Conservation (phyloP, 75 land plant genomes). For the Adiantum capillusveneris region DNA sequence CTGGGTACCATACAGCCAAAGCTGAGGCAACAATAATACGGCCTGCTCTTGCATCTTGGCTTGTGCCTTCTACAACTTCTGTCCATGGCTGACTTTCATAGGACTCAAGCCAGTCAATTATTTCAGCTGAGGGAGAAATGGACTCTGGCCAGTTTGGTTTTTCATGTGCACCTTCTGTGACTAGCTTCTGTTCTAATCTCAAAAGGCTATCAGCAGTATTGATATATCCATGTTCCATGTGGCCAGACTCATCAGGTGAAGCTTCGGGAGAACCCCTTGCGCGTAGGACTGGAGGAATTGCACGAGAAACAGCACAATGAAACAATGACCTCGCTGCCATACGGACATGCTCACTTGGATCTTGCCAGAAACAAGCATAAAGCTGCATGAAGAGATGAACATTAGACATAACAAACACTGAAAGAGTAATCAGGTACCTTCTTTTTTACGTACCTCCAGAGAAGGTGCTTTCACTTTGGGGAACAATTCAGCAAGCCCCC, state of each 20-base stretch:
- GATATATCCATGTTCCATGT: constrained; percentile 3
- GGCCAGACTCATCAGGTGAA: background rate
- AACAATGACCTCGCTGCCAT: constrained; percentile 95
- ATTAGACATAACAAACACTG: background rate
- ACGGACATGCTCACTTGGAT: constrained; percentile 73
- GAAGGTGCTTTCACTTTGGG: constrained; percentile 59
- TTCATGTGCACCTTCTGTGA: background rate
- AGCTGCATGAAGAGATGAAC: constrained; percentile 35
- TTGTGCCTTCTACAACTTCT: constrained; percentile 66
- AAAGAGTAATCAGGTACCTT: background rate
- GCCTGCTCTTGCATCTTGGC: constrained; percentile 76
- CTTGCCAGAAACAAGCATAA: constrained; percentile 85
- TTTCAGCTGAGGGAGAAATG: constrained; percentile 1
- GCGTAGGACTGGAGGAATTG: constrained; percentile 45
- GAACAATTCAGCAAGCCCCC: constrained; percentile 59
- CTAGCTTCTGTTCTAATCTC: constrained; percentile 1
- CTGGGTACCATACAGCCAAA: constrained; percentile 78
- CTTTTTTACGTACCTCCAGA: constrained; percentile 47
- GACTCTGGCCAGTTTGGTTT: constrained; percentile 4
- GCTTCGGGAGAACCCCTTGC: constrained; percentile 2
- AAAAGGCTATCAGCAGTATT: constrained; percentile 2
- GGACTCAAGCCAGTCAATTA: constrained; percentile 72
- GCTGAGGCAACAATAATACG: constrained; percentile 79
- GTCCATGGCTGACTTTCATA: constrained; percentile 67
- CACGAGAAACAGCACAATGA: constrained; percentile 80